phyloP scores from a whole-genome alignment of 352 stramenopile species.

The Phytophthora tubulina region DNA sequence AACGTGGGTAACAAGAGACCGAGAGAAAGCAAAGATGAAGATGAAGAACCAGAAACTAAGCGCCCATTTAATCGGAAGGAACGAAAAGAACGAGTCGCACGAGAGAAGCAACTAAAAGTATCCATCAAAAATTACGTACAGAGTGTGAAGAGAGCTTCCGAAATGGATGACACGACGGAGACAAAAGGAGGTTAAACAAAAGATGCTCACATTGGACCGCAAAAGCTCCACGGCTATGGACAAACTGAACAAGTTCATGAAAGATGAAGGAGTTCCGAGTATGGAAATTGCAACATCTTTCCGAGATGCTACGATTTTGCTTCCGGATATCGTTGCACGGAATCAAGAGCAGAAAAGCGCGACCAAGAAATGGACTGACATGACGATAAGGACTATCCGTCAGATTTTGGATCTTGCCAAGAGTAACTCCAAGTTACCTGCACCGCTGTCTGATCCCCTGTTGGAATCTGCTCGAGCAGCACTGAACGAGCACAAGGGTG shows the following conservation, averaged over 20 bases:
- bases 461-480: conserved; percentile 3
- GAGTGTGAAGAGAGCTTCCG: not conserved
- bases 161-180: not conserved
- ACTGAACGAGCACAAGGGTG: not conserved
- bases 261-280: conserved; percentile 3
- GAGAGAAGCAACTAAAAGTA: not conserved
- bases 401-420: not conserved
- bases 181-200: not conserved
- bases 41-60: conserved; percentile 1
- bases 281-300: conserved; percentile 3
- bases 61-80: not conserved
- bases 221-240: not conserved
- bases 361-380: not conserved
- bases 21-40: not conserved
- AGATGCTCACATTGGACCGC: not conserved
- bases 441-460: conserved; percentile 8
- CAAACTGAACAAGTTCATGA: conserved; percentile 7
- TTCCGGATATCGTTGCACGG: conserved; percentile 5
- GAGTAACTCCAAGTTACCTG: not conserved
- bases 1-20: not conserved
- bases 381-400: not conserved
- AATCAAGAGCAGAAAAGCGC: not conserved
- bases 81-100: not conserved
- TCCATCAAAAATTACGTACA: conserved; percentile 4
- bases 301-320: conserved; percentile 7